Base-by-base conservation (phyloP, 345 rosid genomes). In the Anastatica hierochuntica region DNA sequence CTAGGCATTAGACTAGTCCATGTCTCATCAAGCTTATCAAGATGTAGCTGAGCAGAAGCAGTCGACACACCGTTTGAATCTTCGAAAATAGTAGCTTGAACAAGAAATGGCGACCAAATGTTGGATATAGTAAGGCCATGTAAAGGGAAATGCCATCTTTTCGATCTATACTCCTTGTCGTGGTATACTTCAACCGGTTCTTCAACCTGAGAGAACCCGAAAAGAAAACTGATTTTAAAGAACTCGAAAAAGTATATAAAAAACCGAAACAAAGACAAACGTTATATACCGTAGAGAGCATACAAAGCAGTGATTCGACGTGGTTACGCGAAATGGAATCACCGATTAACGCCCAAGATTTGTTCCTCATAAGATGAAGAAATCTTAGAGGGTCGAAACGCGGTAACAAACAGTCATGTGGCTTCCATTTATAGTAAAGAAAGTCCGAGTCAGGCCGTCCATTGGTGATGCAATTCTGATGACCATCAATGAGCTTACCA, bases 261-360 rank as follows among this genome's bases (percentile, higher is more conserved):
- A 14, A 24, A 10, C 8, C 1, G 20, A 38, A 45, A 29, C 18
- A 15, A 10, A 13, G 16, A 64, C n/a, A n/a, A n/a, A n/a, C n/a
- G n/a, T n/a, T n/a, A n/a, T 83, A 41, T 81, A 83, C 90, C 49
- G 63, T 63, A 6, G 84, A 74, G 36, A 90, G 97, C 88, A 90
- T 83, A 73, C 97, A 90, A 14, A 90, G 68, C 33, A 90, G 66
- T 14, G 97, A 90, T 64, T 86, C 82, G 2, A 80, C 86, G 61
- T 90, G 94, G 79, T 90, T 90, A 35, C 97, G 95, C 14, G 95
- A 86, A 56, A 90, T 90, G 2, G 97, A 90, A 64, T 90, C 97
- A 26, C 97, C 97, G 11, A 90, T 76, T 42, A 90, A 55, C 4
- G 80, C 97, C 97, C 90, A 90, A 8, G 74, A 53, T 70, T 86